Evolutionary conservation across 768 basidiomycete species (phyloP).

Genomic region (Rhodosporidiobolus sp.): DNA sequence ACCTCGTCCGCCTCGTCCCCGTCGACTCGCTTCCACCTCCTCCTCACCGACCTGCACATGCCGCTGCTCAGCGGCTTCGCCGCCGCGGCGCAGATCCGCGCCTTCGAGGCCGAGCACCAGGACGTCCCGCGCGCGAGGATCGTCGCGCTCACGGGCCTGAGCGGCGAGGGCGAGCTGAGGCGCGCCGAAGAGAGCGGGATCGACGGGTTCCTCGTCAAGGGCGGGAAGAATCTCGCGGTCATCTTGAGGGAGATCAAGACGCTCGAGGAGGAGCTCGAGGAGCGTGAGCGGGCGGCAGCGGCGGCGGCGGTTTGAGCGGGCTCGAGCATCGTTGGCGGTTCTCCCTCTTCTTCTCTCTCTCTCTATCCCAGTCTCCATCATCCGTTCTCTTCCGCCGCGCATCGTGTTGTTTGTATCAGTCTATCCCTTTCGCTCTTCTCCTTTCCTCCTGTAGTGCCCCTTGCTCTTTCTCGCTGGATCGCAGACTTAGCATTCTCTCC

Average conservation of each 20-base stretch:
- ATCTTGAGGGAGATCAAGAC: conserved; percentile 22
- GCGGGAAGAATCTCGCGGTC: conserved; percentile 17
- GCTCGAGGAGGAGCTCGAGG: conserved; percentile 11
- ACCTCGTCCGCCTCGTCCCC: not conserved
- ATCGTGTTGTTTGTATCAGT: too few species aligned
- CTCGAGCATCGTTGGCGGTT: too few species aligned
- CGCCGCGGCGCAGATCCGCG: conserved; percentile 10
- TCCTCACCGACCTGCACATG: conserved; percentile 29
- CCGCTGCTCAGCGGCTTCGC: conserved; percentile 25
- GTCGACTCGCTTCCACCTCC: not conserved
- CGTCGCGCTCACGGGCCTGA: conserved; percentile 28
- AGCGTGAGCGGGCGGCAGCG: too few species aligned
- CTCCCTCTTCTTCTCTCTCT: too few species aligned
- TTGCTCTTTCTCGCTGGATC: too few species aligned
- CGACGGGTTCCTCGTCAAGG: conserved; percentile 34
- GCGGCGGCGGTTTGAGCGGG: too few species aligned
- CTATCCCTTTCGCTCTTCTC: too few species aligned
- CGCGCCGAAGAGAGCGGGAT: conserved; percentile 11
- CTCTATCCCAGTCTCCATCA: too few species aligned
- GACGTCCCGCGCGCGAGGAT: conserved; percentile 3
- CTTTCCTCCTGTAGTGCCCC: too few species aligned
- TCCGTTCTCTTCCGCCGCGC: too few species aligned
- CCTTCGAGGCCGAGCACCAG: not conserved
- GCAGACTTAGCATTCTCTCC: too few species aligned
- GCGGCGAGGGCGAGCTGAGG: conserved; percentile 22